Percentiles rank a stretch among this genome's conserved stretches.
Evolutionary conservation across 331 rosid genomes (phyloP).

Genomic region (Rhamnella rubrinervis): DNA sequence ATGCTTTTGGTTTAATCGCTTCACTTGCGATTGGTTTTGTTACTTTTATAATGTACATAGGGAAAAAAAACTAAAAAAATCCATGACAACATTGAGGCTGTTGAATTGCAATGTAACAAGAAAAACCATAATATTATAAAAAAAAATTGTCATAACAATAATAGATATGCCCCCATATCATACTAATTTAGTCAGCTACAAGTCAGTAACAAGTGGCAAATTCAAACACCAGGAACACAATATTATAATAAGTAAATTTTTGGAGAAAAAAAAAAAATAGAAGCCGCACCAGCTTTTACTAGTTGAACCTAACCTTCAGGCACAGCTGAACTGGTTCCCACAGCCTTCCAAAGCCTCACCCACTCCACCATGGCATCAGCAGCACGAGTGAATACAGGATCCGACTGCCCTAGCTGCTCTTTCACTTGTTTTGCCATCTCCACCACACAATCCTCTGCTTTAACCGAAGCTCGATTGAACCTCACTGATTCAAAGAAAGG

Average conservation of each 20-base stretch:
- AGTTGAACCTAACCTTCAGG: not conserved
- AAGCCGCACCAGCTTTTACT: slow-evolving; percentile 6
- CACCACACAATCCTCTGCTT: slow-evolving; percentile 69
- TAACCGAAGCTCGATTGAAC: slow-evolving; percentile 59
- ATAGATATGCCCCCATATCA: slow-evolving; percentile 14
- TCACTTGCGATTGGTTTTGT: not conserved
- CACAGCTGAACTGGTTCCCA: slow-evolving; percentile 34
- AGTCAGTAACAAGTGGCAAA: slow-evolving; percentile 5
- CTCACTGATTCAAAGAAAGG: slow-evolving; percentile 89
- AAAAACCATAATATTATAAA: not conserved
- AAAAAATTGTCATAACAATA: not conserved
- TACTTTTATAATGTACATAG: no score
- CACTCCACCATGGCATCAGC: slow-evolving; percentile 88
- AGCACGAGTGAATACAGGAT: slow-evolving; percentile 72
- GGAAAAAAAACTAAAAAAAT: no score
- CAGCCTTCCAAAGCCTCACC: slow-evolving; percentile 83
- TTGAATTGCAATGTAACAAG: not conserved
- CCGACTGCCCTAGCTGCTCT: slow-evolving; percentile 73
- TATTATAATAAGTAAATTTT: not conserved
- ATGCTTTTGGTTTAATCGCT: not conserved
- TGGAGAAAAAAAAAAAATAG: not conserved
- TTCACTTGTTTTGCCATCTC: slow-evolving; percentile 74
- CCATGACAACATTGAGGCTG: not conserved
- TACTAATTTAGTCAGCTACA: slow-evolving; percentile 7
- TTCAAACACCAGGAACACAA: slow-evolving; percentile 1